These are phyloP conservation scores for Colletotrichum sp. DNA, from an alignment of 2,329 filamentous ascomycete genomes.

Conservation along the genomic window DNA sequence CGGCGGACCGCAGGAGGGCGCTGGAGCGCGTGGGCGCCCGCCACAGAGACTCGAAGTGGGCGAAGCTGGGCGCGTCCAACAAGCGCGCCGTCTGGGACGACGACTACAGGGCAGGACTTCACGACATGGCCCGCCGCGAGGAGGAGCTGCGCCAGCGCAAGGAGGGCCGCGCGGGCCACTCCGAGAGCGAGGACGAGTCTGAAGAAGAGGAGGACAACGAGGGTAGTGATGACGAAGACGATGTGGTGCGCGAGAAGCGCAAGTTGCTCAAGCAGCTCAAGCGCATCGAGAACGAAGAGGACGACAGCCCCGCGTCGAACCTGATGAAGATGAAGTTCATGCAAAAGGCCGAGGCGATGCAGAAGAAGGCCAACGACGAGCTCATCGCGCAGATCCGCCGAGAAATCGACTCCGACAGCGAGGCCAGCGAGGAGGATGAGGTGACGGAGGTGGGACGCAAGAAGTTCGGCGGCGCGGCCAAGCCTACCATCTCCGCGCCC, in stretches of 20 bases:
- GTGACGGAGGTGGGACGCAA: constrained; percentile 69
- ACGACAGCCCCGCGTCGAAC: constrained; percentile 63
- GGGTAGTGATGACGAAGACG: constrained; percentile 54
- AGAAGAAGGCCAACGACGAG: constrained; percentile 81
- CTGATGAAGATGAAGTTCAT: constrained; percentile 92
- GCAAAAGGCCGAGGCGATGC: constrained; percentile 82
- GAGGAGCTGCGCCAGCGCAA: constrained; percentile 83
- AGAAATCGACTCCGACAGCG: constrained; percentile 70
- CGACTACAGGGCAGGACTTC: constrained; percentile 76
- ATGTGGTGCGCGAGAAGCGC: constrained; percentile 40
- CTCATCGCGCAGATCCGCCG: constrained; percentile 71
- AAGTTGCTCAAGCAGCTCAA: constrained; percentile 47
- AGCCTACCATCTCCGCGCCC: constrained; percentile 33
- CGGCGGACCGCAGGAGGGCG: constrained; percentile 74
- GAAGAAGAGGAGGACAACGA: constrained; percentile 62
- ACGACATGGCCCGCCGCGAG: constrained; percentile 81
- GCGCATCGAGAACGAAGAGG: constrained; percentile 45
- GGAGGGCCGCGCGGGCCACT: constrained; percentile 65
- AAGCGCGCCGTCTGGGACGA: constrained; percentile 89
- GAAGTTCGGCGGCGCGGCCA: constrained; percentile 61
- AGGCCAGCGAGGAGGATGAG: constrained; percentile 55
- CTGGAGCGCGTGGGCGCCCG: constrained; percentile 85
- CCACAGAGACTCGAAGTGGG: constrained; percentile 91
- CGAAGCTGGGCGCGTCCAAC: constrained; percentile 79
- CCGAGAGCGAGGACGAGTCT: constrained; percentile 53